Percentiles rank a stretch among this genome's conserved stretches.
Evolutionary conservation across 1,284 basidiomycete species (phyloP).

Genomic region (Entoloma clypeatum): DNA sequence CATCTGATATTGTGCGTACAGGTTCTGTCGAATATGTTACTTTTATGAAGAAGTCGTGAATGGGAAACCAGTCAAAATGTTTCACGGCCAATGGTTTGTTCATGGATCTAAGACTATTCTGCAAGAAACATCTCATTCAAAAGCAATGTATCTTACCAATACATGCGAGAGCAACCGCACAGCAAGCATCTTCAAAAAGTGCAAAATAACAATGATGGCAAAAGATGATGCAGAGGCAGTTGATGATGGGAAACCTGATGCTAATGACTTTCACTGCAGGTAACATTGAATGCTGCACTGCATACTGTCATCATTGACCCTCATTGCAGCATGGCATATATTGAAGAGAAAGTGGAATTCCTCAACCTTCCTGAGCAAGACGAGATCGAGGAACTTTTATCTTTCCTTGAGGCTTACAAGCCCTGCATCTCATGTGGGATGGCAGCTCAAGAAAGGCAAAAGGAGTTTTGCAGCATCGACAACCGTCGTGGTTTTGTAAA

Average conservation of each 20-base stretch:
- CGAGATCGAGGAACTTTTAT: constrained; percentile 26
- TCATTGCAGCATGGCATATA: constrained; percentile 39
- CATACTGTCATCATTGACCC: constrained; percentile 2
- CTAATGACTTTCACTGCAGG: constrained; percentile 55
- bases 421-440: constrained; percentile 49
- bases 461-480: constrained; percentile 21
- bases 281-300: constrained; percentile 24
- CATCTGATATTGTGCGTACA: constrained; percentile 23
- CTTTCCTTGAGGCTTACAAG: constrained; percentile 25
- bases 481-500: constrained; percentile 31
- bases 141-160: constrained; percentile 49
- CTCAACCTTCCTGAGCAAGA: constrained; percentile 35
- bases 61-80: constrained; percentile 35
- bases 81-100: constrained; percentile 63
- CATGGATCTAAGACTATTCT: constrained; percentile 64
- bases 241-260: constrained; percentile 34
- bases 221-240: constrained; percentile 40
- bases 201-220: constrained; percentile 42
- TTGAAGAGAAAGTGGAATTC: constrained; percentile 42
- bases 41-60: constrained; percentile 43
- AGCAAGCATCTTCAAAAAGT: constrained; percentile 52
- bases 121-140: constrained; percentile 60
- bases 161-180: constrained; percentile 49
- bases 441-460: constrained; percentile 23
- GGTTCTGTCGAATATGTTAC: constrained; percentile 63